Conservation (phyloP, 1,284 basidiomycete genomes). For the Neotropicomus parvogracilis region DNA sequence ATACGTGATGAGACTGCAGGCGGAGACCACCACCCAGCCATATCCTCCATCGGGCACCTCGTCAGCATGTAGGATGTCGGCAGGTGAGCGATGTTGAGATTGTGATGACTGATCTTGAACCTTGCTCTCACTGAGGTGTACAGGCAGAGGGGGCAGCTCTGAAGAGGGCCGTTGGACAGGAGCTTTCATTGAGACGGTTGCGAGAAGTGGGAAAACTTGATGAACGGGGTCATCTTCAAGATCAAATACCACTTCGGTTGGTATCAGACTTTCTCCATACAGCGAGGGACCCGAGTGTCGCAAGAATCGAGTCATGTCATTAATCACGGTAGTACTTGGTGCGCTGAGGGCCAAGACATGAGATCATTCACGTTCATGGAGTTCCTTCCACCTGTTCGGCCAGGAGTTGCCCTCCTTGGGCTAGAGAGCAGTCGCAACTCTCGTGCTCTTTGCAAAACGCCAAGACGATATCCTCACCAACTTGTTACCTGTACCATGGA, state of each 20-base stretch:
- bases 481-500: too few relatives aligned
- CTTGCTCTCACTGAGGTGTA: neutral
- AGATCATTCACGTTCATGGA: too few relatives aligned
- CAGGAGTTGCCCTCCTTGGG: too few relatives aligned
- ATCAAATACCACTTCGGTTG: neutral
- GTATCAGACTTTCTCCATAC: neutral
- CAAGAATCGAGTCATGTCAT: neutral
- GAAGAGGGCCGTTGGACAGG: neutral
- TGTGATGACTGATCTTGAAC: neutral
- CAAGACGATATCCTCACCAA: too few relatives aligned
- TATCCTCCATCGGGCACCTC: constrained; percentile 25
- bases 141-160: neutral
- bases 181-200: neutral
- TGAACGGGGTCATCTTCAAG: neutral
- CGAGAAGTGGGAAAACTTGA: neutral
- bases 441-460: too few relatives aligned
- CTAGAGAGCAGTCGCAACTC: too few relatives aligned
- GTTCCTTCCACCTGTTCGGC: too few relatives aligned
- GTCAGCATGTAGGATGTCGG: neutral
- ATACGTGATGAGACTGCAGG: constrained; percentile 25
- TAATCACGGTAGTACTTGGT: too few relatives aligned
- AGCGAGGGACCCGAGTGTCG: neutral
- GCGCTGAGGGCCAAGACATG: too few relatives aligned
- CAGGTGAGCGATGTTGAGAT: neutral
- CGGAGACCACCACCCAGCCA: constrained; percentile 21